Evolutionary conservation across 768 basidiomycete genomes (phyloP).

Genomic region (Mycena rosella): DNA sequence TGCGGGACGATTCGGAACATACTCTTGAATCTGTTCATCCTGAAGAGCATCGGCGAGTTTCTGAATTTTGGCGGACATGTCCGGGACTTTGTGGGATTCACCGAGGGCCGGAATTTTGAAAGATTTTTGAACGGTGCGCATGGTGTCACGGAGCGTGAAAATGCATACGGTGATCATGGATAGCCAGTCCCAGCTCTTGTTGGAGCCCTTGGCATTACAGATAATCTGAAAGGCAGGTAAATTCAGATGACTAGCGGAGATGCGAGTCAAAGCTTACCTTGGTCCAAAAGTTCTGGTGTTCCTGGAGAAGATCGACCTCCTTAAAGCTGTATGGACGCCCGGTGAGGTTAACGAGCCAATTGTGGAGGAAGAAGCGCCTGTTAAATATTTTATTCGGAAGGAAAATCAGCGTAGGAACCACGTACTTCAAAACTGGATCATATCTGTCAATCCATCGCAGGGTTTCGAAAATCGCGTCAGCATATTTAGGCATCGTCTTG

Average conservation of each 20-base stretch:
- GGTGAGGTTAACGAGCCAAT: constrained; percentile 37
- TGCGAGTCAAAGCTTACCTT: constrained; percentile 12
- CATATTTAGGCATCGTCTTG: constrained; percentile 38
- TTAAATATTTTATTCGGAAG: not conserved
- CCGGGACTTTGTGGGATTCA: constrained; percentile 20
- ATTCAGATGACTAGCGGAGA: too few species aligned
- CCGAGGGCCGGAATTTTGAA: constrained; percentile 30
- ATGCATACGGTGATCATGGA: constrained; percentile 36
- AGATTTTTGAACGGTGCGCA: constrained; percentile 25
- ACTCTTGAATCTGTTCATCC: constrained; percentile 23
- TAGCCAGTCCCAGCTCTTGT: constrained; percentile 35
- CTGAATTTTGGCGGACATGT: constrained; percentile 8
- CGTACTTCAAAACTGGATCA: constrained; percentile 12
- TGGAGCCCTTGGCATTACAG: constrained; percentile 25
- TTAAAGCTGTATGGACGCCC: constrained; percentile 30
- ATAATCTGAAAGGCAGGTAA: constrained; percentile 13
- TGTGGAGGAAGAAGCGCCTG: constrained; percentile 26
- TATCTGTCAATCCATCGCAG: constrained; percentile 17
- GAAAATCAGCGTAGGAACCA: not conserved
- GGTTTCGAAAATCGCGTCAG: constrained; percentile 34
- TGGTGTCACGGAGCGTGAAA: constrained; percentile 27
- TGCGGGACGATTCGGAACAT: constrained; percentile 22
- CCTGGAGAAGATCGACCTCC: constrained; percentile 31
- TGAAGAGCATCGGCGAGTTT: not conserved
- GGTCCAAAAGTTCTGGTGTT: constrained; percentile 24